Percentiles rank a stretch among this genome's conserved stretches.
These are phyloP conservation scores for Coniochaeta pulveracea DNA, from an alignment of 2,329 filamentous ascomycete species.

Conservation along the genomic window DNA sequence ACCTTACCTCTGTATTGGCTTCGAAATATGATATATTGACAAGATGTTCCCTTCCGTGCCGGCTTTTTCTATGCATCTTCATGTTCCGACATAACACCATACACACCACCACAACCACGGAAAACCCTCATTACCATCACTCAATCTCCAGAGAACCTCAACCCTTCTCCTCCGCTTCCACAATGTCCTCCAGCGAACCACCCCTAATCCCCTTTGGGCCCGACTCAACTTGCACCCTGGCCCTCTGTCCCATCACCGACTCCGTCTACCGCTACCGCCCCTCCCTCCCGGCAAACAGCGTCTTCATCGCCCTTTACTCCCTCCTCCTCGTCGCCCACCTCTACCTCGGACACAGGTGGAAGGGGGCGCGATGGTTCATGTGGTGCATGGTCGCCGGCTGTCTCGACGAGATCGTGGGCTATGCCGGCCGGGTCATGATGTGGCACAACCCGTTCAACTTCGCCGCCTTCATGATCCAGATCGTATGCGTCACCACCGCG, in stretches of 20 bases:
- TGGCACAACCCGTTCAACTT: constrained; percentile 47
- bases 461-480: constrained; percentile 53
- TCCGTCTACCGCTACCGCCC: constrained; percentile 37
- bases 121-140: neutral
- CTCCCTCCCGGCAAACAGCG: constrained; percentile 26
- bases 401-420: constrained; percentile 48
- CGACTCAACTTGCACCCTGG: constrained; percentile 36
- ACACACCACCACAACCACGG: no score
- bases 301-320: constrained; percentile 30
- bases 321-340: constrained; percentile 34
- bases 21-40: no score
- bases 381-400: constrained; percentile 43
- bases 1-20: no score
- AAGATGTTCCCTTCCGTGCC: no score
- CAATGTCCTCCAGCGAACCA: constrained; percentile 5
- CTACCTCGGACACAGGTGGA: constrained; percentile 33
- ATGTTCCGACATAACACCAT: no score
- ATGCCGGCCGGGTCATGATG: constrained; percentile 46
- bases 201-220: constrained; percentile 27
- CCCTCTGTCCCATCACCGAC: constrained; percentile 30
- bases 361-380: constrained; percentile 35
- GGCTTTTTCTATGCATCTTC: no score
- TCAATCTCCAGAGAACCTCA: neutral
- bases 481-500: constrained; percentile 46
- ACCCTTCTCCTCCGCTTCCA: neutral